Conservation (phyloP, 495 filamentous ascomycete genomes). For the Talaromyces wortmannii region DNA sequence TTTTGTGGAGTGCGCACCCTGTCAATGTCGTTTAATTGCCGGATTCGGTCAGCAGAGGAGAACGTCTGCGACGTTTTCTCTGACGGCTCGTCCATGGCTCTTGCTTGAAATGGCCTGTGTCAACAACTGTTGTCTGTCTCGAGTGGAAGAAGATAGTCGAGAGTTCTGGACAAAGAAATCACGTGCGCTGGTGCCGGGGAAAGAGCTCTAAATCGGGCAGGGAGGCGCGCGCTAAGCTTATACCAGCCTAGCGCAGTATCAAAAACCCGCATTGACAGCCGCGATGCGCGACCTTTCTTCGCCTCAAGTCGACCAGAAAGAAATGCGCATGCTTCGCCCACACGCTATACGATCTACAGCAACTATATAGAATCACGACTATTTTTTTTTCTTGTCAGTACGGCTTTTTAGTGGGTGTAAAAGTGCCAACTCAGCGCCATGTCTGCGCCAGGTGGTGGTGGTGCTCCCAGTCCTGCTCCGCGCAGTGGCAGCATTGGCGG, state of each 20-base stretch:
- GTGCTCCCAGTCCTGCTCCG: constrained; percentile 40
- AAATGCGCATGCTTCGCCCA: too few species aligned
- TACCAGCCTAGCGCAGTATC: constrained; percentile 11
- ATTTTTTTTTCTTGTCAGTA: too few species aligned
- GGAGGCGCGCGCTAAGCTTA: constrained; percentile 5
- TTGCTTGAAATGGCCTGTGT: neutral
- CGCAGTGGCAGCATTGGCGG: constrained; percentile 50
- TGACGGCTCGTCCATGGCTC: constrained; percentile 4
- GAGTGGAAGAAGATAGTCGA: neutral
- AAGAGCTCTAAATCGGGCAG: neutral
- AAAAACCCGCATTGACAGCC: neutral
- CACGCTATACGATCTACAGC: too few species aligned
- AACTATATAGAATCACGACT: too few species aligned
- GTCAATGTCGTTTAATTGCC: constrained; percentile 71
- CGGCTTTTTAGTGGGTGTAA: neutral
- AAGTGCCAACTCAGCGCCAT: constrained; percentile 11
- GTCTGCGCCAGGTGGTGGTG: constrained; percentile 43
- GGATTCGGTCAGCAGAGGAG: constrained; percentile 64
- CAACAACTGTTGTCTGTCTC: neutral
- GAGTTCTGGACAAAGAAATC: neutral
- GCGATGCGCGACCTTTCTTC: too few species aligned
- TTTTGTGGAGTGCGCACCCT: constrained; percentile 36
- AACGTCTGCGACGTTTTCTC: constrained; percentile 26
- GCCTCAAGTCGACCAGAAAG: too few species aligned
- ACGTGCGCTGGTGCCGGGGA: neutral